A percentile compares a stretch with the other conserved stretches of the same genome.
Evolutionary conservation across 768 basidiomycete genomes (phyloP).

Genomic region (Leccinellum albellum): DNA sequence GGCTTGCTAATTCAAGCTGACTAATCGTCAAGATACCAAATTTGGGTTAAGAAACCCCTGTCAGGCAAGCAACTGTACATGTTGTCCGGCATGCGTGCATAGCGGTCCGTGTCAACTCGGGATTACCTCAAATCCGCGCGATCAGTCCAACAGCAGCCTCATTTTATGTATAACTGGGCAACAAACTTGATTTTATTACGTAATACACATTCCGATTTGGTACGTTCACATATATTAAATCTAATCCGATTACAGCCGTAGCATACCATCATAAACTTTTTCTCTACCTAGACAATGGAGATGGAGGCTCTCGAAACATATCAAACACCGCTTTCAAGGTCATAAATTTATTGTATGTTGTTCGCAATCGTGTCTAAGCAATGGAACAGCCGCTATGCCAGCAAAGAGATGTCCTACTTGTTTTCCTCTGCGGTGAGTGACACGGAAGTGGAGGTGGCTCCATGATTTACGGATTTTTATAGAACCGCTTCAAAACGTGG

Average conservation of each 20-base stretch:
- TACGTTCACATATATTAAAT: background rate
- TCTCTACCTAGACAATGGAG: background rate
- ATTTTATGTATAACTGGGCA: too few relatives aligned
- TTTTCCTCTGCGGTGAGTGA: conserved; percentile 85
- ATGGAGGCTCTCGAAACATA: conserved; percentile 73
- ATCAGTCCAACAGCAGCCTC: too few relatives aligned
- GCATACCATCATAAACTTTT: background rate
- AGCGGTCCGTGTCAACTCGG: too few relatives aligned
- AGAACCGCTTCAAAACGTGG: conserved; percentile 98
- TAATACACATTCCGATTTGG: background rate
- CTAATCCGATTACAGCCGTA: background rate
- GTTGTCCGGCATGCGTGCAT: too few relatives aligned
- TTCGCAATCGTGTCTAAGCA: background rate
- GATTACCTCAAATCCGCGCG: too few relatives aligned
- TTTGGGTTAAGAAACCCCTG: background rate
- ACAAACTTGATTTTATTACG: background rate
- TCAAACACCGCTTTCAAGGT: conserved; percentile 82
- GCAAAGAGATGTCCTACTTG: conserved; percentile 96
- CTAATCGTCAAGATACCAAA: background rate
- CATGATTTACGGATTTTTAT: conserved; percentile 2
- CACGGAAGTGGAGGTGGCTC: background rate
- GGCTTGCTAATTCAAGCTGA: background rate
- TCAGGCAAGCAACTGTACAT: too few relatives aligned
- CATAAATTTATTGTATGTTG: conserved; percentile 2
- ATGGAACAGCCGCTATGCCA: conserved; percentile 85